Conservation (phyloP, 768 basidiomycete genomes). For the Mycena chlorophos region DNA sequence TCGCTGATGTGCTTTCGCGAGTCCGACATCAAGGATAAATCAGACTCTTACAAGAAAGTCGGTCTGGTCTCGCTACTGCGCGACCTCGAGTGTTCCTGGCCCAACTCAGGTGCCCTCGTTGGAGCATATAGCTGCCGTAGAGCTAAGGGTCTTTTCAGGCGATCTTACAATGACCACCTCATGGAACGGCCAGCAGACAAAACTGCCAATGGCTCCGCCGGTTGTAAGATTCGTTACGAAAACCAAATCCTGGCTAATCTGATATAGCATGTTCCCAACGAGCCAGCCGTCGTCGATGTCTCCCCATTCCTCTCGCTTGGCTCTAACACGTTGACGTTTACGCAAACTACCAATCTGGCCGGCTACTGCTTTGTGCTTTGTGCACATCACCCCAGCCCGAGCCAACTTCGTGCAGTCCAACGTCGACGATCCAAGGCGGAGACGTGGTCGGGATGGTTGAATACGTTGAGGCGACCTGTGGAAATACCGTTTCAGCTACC, state of each 20-base stretch:
- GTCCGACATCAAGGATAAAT: conserved; percentile 20
- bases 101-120: conserved; percentile 26
- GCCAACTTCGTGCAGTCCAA: conserved; percentile 41
- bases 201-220: conserved; percentile 46
- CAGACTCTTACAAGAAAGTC: conserved; percentile 15
- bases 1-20: conserved; percentile 42
- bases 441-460: conserved; percentile 46
- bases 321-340: conserved; percentile 44
- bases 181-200: conserved; percentile 28
- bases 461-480: conserved; percentile 18
- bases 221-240: background rate
- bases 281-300: conserved; percentile 45
- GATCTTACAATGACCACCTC: conserved; percentile 37
- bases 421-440: conserved; percentile 32
- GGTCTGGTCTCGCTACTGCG: conserved; percentile 26
- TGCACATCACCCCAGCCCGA: conserved; percentile 49
- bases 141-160: no score
- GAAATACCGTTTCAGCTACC: background rate
- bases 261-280: conserved; percentile 46
- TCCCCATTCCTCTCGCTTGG: conserved; percentile 45
- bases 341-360: conserved; percentile 45
- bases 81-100: conserved; percentile 44
- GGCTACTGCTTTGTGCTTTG: conserved; percentile 48
- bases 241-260: background rate
- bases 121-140: background rate